These are phyloP conservation scores for Phytophthora tentaculata DNA, from an alignment of 352 stramenopile species.

Conservation along the genomic window DNA sequence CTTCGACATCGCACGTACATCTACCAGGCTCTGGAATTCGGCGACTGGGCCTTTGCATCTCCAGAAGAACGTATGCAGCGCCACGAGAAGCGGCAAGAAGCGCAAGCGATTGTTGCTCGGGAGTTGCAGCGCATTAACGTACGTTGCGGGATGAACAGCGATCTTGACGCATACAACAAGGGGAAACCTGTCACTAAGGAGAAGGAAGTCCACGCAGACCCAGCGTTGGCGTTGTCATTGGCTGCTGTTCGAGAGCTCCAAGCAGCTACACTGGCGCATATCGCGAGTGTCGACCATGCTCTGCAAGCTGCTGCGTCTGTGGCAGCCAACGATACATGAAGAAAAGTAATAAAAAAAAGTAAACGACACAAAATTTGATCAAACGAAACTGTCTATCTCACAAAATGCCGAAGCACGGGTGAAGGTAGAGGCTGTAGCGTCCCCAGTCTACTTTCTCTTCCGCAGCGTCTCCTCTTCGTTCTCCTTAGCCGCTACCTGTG, in stretches of 20 bases:
- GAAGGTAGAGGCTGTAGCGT: conserved; percentile 24
- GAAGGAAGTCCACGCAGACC: background rate
- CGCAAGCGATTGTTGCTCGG: conserved; percentile 33
- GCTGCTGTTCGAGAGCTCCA: conserved; percentile 51
- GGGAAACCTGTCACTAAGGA: conserved; percentile 1
- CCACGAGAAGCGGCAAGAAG: conserved; percentile 40
- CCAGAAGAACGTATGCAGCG: conserved; percentile 57
- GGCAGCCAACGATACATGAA: conserved; percentile 19
- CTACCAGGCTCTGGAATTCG: conserved; percentile 60
- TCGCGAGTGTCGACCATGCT: conserved; percentile 46
- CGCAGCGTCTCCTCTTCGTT: conserved; percentile 51
- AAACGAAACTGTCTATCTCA: conserved; percentile 50
- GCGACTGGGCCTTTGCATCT: conserved; percentile 67
- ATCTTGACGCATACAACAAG: background rate
- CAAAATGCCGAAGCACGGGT: conserved; percentile 33
- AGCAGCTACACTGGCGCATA: conserved; percentile 57
- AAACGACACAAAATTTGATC: conserved; percentile 38
- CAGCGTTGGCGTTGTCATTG: conserved; percentile 31
- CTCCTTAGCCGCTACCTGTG: conserved; percentile 40
- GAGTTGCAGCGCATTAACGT: conserved; percentile 59
- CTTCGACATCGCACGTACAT: conserved; percentile 57
- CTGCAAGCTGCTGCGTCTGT: conserved; percentile 32
- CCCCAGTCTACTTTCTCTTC: conserved; percentile 79
- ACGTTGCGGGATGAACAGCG: conserved; percentile 45
- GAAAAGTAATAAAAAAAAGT: conserved; percentile 12